A percentile compares a stretch with the other conserved stretches of the same genome.
phyloP scores from a whole-genome alignment of 2,329 filamentous ascomycete genomes.

The Cercospora berteroae region DNA sequence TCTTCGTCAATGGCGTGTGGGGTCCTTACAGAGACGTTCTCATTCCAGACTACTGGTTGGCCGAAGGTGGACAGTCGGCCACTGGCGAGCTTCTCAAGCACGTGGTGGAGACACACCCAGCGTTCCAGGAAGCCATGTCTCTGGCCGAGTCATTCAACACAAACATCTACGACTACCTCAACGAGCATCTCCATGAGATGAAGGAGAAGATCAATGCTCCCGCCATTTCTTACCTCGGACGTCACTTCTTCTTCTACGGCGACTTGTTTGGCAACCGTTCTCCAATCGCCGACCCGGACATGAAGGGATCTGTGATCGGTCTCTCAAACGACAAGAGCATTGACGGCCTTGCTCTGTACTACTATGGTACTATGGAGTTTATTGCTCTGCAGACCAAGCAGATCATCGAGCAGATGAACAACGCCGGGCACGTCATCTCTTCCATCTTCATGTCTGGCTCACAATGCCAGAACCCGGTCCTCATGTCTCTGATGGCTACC shows the following conservation, averaged over 20 bases:
- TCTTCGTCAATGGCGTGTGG: constrained; percentile 96
- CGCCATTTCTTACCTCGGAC: constrained; percentile 77
- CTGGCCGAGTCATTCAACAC: constrained; percentile 77
- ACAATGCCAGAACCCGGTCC: constrained; percentile 90
- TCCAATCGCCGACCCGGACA: constrained; percentile 85
- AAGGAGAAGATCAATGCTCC: constrained; percentile 67
- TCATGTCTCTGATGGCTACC: constrained; percentile 89
- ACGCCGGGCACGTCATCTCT: constrained; percentile 77
- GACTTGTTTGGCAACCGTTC: constrained; percentile 96
- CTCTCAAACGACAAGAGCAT: constrained; percentile 82
- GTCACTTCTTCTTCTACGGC: constrained; percentile 98
- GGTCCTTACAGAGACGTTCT: constrained; percentile 94
- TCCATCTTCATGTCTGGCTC: constrained; percentile 99
- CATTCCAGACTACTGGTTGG: constrained; percentile 91
- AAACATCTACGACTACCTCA: constrained; percentile 94
- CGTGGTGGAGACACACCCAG: constrained; percentile 91
- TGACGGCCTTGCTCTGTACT: constrained; percentile 83
- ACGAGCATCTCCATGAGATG: constrained; percentile 78
- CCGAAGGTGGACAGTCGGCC: constrained; percentile 93
- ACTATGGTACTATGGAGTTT: constrained; percentile 97
- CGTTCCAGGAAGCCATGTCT: constrained; percentile 75
- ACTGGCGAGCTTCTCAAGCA: constrained; percentile 93
- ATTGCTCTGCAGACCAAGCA: constrained; percentile 96
- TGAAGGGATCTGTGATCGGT: constrained; percentile 87
- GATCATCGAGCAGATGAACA: constrained; percentile 93